Evolutionary conservation across 176 grass and related monocot genomes (phyloP), one percentile per base, ranked within the genome.

Genomic region (Oryza glaberrima): DNA sequence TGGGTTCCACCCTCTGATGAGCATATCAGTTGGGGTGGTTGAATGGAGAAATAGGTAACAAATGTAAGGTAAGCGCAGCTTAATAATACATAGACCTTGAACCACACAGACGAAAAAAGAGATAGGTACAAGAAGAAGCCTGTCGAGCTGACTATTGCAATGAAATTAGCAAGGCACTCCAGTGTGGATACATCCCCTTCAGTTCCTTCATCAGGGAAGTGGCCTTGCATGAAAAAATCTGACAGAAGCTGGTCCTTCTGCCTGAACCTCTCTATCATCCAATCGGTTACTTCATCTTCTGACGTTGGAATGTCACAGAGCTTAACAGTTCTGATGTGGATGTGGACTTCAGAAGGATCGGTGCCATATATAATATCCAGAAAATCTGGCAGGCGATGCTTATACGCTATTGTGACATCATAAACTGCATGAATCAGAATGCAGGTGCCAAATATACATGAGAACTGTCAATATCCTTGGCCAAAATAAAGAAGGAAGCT

Each of bases 321-420:
- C 52, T 83, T 49, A 63, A 93, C 79, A 7, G 82, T 86, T 77
- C 82, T 86, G 70, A 95, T 83, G 74, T 98, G 95, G 44, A 98
- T 86, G 77, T 98, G 92, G 67, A 98, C 95, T 95, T 98, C 89
- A 48, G 92, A 90, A 84, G 95, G 92, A 88, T 98, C 95, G 3
- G 87, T 88, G 17, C 95, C 92, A 70, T 86, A 95, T 14, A 93
- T 66, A 51, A 90, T 98, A 73, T 98, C 95, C 28, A 91, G 86
- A 83, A 98, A 93, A 80, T 91, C 87, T 28, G 95, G 95, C 48
- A 90, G 80, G 35, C 72, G 81, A 86, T 98, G 86, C 45, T 98
- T 98, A 77, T 98, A 98, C 16, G 86, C 87, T 13, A 98, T 94
- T 67, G 95, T 93, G 75, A 95, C 76, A 65, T 98, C 92, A 79